These are phyloP conservation scores for Berberis vulgaris DNA, from an alignment of 164 flowering plant species.

Conservation along the genomic window DNA sequence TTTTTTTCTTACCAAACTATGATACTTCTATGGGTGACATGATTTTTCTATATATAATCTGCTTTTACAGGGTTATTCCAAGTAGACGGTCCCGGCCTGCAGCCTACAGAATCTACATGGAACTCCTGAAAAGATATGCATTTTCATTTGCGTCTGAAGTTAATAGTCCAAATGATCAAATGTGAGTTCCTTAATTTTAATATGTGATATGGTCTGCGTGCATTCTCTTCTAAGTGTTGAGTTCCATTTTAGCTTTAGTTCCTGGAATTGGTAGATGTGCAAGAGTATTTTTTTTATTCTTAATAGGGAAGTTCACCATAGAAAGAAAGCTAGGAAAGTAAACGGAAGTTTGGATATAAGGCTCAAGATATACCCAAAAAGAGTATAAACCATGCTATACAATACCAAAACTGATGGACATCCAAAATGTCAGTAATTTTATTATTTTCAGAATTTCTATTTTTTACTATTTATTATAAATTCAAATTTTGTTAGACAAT, in stretches of 20 bases:
- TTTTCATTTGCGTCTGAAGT: conserved; percentile 38
- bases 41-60: neutral
- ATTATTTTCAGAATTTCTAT: no score
- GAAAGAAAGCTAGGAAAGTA: no score
- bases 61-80: conserved; percentile 48
- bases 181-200: conserved; percentile 22
- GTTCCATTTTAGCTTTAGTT: neutral
- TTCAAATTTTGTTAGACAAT: no score
- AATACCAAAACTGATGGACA: no score
- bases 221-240: neutral
- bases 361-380: no score
- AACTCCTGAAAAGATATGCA: conserved; percentile 59
- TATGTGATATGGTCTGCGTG: neutral
- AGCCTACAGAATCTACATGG: conserved; percentile 69
- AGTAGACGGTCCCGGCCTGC: conserved; percentile 43
- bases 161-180: conserved; percentile 28
- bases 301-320: no score
- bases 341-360: no score
- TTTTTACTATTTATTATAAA: no score
- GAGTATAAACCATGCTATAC: no score
- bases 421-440: no score
- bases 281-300: no score
- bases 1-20: neutral
- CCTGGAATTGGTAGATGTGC: neutral
- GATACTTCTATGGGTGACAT: neutral